Evolutionary conservation across 2,329 filamentous ascomycete genomes (phyloP), one percentile per base, ranked within the genome.

Genomic region (Arthrobotrys entomopaga): DNA sequence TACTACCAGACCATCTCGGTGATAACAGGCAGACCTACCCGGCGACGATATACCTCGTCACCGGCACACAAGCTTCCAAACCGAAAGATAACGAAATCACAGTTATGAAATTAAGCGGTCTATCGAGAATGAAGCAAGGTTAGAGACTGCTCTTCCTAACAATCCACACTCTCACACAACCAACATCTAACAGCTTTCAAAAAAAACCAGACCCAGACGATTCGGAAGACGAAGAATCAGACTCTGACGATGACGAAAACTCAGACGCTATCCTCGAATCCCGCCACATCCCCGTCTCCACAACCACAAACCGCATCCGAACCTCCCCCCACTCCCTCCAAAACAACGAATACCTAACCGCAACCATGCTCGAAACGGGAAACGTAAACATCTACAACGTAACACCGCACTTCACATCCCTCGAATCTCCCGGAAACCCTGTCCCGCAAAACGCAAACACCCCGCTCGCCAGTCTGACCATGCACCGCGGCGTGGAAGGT

Each of bases 351-450:
- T 97, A 94, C 1, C 85, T 97, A 63, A 93, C 92, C 34, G 95
- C 95, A 48, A 89, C 91, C 64, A 96, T 97, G 92, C 92, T 92
- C 59, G 95, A 99, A 84, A 92, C 92, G 50, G 87, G 90, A 43
- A 87, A 96, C 79, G 88, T 98, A 77, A 88, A 95, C 57, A 96
- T 99, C 80, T 93, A 98, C 86, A 92, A 99, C 82, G 89, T 99
- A 58, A 95, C 93, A 2, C 90, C 92, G 2, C 92, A 98, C 81
- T 88, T 98, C 66, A 86, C 88, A 66, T 91, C 92, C 59, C 97
- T 99, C 82, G 94, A 98, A 81, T 91, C 87, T 70, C 95, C 95
- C 0, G 94, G 95, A 72, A 90, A 89, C 48, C 85, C 89, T 77
- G 87, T 98, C 77, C 63, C 63, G 2, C 89, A 91, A 5, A 86